Conservation (phyloP, 2,329 filamentous ascomycete genomes). For the Verticillium dahliae region DNA sequence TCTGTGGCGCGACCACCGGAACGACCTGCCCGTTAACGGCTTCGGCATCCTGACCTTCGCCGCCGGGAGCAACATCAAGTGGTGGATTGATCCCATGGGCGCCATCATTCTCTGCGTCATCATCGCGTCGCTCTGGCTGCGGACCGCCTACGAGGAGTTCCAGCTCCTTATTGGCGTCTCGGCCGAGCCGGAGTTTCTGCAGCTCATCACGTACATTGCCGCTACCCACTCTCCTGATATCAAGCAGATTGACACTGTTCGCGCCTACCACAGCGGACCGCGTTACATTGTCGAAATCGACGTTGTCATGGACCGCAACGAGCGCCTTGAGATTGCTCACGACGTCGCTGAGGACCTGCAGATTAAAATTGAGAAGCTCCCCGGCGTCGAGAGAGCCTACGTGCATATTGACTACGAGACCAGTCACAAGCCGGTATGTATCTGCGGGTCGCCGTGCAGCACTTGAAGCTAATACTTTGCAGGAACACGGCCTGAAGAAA, state of each 20-base stretch:
- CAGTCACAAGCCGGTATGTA: conserved; percentile 69
- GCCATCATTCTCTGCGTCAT: conserved; percentile 76
- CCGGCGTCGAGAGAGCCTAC: conserved; percentile 87
- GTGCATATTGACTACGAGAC: conserved; percentile 98
- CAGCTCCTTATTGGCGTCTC: conserved; percentile 84
- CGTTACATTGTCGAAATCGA: conserved; percentile 93
- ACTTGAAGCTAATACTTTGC: background rate
- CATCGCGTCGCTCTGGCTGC: conserved; percentile 75
- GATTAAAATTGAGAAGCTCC: conserved; percentile 85
- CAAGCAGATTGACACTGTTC: conserved; percentile 85
- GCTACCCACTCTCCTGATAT: conserved; percentile 84
- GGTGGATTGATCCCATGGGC: conserved; percentile 94
- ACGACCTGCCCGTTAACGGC: conserved; percentile 94
- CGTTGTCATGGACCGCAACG: conserved; percentile 79
- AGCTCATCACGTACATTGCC: conserved; percentile 86
- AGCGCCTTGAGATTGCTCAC: conserved; percentile 71
- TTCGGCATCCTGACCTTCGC: conserved; percentile 87
- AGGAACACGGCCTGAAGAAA: conserved; percentile 59
- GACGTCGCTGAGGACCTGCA: conserved; percentile 93
- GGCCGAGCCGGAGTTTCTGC: conserved; percentile 77
- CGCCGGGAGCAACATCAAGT: conserved; percentile 79
- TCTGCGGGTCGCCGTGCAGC: no score
- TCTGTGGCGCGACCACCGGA: conserved; percentile 94
- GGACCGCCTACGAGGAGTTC: conserved; percentile 84
- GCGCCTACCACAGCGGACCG: conserved; percentile 85